phyloP scores from a whole-genome alignment of 2,329 filamentous ascomycete genomes.

The Ilyonectria destructans region DNA sequence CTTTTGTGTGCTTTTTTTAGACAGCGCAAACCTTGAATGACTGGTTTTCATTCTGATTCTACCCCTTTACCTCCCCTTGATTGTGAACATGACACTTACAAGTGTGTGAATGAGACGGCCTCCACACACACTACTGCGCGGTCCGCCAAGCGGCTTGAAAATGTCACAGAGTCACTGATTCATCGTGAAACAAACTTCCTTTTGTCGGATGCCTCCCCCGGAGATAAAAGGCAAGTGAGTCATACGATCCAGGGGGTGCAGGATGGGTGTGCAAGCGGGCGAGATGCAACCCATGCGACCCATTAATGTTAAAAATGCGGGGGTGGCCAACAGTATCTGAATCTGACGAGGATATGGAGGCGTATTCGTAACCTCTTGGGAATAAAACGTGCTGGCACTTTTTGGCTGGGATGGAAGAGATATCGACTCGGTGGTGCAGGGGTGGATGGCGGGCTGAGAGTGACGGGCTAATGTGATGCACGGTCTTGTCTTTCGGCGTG shows the following conservation, averaged over 20 bases:
- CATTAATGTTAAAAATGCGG: slow-evolving; percentile 35
- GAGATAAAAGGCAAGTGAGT: slow-evolving; percentile 35
- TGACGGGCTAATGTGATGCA: slow-evolving; percentile 41
- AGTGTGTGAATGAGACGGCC: slow-evolving; percentile 17
- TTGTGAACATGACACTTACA: slow-evolving; percentile 26
- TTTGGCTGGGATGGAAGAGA: slow-evolving; percentile 24
- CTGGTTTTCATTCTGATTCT: slow-evolving; percentile 32
- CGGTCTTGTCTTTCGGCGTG: slow-evolving; percentile 45
- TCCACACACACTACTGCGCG: slow-evolving; percentile 32
- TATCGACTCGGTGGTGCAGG: slow-evolving; percentile 25
- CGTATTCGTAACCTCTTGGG: neutral
- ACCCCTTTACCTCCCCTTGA: slow-evolving; percentile 2
- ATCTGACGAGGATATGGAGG: slow-evolving; percentile 27
- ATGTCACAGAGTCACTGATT: slow-evolving; percentile 18
- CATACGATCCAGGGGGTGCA: slow-evolving; percentile 35
- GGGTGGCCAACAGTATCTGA: slow-evolving; percentile 25
- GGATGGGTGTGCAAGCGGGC: slow-evolving; percentile 16
- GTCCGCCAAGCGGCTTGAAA: slow-evolving; percentile 31
- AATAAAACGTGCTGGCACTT: slow-evolving; percentile 16
- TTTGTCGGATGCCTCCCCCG: slow-evolving; percentile 40
- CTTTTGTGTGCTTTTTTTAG: slow-evolving; percentile 37
- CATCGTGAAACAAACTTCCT: slow-evolving; percentile 42
- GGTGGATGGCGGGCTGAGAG: slow-evolving; percentile 33
- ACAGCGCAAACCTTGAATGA: slow-evolving; percentile 29
- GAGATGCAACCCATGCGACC: slow-evolving; percentile 37